Conservation (phyloP, 1,139 yeast genomes). For the Lodderomyces elongisporus region DNA sequence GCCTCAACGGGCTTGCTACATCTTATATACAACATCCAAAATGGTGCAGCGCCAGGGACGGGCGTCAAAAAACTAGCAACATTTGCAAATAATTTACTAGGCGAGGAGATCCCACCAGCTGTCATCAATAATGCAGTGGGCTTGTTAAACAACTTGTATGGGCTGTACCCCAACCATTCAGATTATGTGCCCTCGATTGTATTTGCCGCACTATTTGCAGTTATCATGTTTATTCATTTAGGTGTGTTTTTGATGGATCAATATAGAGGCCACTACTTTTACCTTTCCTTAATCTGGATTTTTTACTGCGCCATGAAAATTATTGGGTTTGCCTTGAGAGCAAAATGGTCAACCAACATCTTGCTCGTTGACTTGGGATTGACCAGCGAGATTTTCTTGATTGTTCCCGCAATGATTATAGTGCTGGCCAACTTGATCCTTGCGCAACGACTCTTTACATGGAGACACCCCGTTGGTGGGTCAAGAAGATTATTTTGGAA, state of each 20-base stretch:
- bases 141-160: constrained; percentile 29
- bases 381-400: constrained; percentile 29
- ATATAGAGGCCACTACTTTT: constrained; percentile 35
- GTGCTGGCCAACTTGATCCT: constrained; percentile 36
- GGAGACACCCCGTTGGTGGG: constrained; percentile 49
- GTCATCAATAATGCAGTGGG: constrained; percentile 17
- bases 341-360: constrained; percentile 27
- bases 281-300: constrained; percentile 29
- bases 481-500: constrained; percentile 33
- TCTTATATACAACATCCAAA: constrained; percentile 13
- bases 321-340: constrained; percentile 29
- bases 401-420: constrained; percentile 30
- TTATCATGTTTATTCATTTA: constrained; percentile 24
- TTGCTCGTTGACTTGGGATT: constrained; percentile 25
- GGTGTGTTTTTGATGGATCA: constrained; percentile 25
- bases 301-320: constrained; percentile 25
- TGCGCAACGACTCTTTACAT: constrained; percentile 41
- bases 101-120: constrained; percentile 19
- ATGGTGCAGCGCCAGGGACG: constrained; percentile 20
- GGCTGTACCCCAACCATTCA: constrained; percentile 26
- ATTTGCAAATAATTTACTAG: constrained; percentile 20
- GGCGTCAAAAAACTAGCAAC: constrained; percentile 18
- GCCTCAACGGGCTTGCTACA: constrained; percentile 18
- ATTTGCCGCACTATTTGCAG: constrained; percentile 26
- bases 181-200: constrained; percentile 31